Evolutionary conservation across 2,329 filamentous ascomycete genomes (phyloP).

Genomic region (Penicillium paneum): DNA sequence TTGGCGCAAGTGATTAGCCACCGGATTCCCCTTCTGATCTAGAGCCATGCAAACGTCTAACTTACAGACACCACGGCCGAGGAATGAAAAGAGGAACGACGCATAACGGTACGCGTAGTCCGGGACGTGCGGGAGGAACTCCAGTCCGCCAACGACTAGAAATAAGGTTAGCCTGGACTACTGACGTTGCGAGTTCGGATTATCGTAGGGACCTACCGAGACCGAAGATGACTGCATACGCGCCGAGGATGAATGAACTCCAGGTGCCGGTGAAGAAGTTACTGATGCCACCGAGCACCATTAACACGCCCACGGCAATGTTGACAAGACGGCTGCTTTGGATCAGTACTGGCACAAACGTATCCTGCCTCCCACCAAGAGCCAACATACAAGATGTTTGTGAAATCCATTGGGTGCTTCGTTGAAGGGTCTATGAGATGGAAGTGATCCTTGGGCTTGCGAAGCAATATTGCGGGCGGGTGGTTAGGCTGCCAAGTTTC

Average conservation of each 20-base stretch:
- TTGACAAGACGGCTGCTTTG: slow-evolving; percentile 82
- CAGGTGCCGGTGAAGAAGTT: slow-evolving; percentile 45
- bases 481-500: slow-evolving; percentile 7
- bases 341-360: slow-evolving; percentile 12
- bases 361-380: background rate
- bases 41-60: slow-evolving; percentile 24
- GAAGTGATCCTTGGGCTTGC: slow-evolving; percentile 8
- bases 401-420: slow-evolving; percentile 72
- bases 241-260: slow-evolving; percentile 71
- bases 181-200: slow-evolving; percentile 6
- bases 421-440: background rate
- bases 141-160: slow-evolving; percentile 67
- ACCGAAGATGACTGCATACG: slow-evolving; percentile 90
- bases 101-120: slow-evolving; percentile 90
- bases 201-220: slow-evolving; percentile 58
- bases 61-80: slow-evolving; percentile 92
- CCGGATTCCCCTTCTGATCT: background rate
- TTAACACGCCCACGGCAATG: slow-evolving; percentile 79
- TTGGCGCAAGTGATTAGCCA: slow-evolving; percentile 6
- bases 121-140: slow-evolving; percentile 81
- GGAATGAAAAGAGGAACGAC: slow-evolving; percentile 96
- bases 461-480: background rate
- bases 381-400: slow-evolving; percentile 56
- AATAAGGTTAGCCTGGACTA: slow-evolving; percentile 19
- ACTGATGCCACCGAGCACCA: slow-evolving; percentile 73